These are phyloP conservation scores for Tulasnella sp. DNA, from an alignment of 768 basidiomycete species.

Conservation along the genomic window DNA sequence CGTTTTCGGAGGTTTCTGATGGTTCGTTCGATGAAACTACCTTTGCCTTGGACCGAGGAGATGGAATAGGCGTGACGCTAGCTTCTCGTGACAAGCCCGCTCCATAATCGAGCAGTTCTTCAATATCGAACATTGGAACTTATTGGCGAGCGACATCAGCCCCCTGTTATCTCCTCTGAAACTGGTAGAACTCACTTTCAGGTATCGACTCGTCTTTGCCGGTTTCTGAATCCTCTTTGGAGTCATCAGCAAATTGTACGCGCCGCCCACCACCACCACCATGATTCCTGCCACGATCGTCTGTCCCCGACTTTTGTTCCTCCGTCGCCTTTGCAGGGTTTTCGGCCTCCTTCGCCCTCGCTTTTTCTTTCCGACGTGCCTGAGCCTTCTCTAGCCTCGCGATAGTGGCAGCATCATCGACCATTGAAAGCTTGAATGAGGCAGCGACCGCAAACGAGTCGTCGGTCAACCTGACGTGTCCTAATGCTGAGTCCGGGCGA, in stretches of 20 bases:
- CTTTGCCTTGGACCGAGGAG: background rate
- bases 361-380: background rate
- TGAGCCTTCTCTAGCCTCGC: background rate
- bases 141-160: background rate
- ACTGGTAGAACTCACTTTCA: slow-evolving; percentile 3
- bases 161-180: background rate
- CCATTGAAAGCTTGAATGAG: slow-evolving; percentile 8
- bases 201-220: background rate
- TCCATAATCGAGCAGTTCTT: background rate
- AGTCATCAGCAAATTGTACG: slow-evolving; percentile 7
- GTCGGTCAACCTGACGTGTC: background rate
- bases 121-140: slow-evolving; percentile 14
- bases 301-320: background rate
- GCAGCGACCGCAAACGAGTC: slow-evolving; percentile 9
- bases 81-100: background rate
- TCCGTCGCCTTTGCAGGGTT: background rate
- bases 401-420: background rate
- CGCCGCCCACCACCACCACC: background rate
- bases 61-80: slow-evolving; percentile 7
- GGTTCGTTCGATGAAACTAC: no score
- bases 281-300: background rate
- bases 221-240: background rate
- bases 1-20: background rate
- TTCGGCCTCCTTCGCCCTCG: background rate
- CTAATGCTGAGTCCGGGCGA: background rate